These are phyloP conservation scores for Euclidium syriacum DNA, from an alignment of 345 rosid species.

Conservation along the genomic window DNA sequence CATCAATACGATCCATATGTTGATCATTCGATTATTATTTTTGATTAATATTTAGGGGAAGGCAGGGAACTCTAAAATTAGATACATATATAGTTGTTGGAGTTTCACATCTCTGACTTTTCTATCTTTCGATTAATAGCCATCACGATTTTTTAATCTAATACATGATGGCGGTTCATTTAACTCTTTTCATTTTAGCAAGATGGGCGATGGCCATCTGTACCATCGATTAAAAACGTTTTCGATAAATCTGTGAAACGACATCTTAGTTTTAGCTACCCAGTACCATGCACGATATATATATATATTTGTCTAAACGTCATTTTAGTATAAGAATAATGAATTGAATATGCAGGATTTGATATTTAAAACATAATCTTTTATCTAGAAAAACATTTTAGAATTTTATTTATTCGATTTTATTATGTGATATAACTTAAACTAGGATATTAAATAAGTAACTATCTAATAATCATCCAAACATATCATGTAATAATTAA, in stretches of 20 bases:
- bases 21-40: neutral
- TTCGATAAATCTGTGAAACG: neutral
- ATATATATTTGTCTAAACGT: too few species aligned
- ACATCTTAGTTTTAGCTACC: neutral
- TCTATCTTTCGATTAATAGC: neutral
- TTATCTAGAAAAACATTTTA: too few species aligned
- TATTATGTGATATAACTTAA: too few species aligned
- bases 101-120: constrained; percentile 17
- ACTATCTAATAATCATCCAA: too few species aligned
- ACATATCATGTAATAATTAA: too few species aligned
- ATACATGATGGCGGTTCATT: neutral
- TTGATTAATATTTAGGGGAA: neutral
- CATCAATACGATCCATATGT: neutral
- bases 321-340: too few species aligned
- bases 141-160: neutral
- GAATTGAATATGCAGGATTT: too few species aligned
- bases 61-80: neutral
- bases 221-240: too few species aligned
- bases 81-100: constrained; percentile 14
- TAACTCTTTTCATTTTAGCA: neutral
- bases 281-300: too few species aligned
- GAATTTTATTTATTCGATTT: too few species aligned
- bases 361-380: too few species aligned
- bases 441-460: too few species aligned
- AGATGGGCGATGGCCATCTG: neutral